Conservation (phyloP, 257 asterid genomes). For the Nemophila menziesii region DNA sequence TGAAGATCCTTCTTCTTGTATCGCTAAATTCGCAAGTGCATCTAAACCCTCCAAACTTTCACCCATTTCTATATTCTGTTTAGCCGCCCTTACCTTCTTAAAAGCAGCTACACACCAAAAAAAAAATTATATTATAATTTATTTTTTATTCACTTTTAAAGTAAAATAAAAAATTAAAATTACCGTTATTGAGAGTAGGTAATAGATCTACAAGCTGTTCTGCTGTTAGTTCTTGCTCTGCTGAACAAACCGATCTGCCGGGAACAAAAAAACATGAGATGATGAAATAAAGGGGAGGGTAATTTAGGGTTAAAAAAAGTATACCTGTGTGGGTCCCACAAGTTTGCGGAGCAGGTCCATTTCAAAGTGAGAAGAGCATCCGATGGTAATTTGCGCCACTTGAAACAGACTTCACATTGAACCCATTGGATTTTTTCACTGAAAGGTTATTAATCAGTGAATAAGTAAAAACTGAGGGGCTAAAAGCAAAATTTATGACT, state of each 20-base stretch:
- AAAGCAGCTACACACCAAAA: conserved; percentile 44
- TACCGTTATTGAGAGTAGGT: conserved; percentile 37
- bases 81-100: conserved; percentile 26
- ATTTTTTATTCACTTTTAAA: too few relatives aligned
- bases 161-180: neutral
- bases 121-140: too few relatives aligned
- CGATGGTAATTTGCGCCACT: conserved; percentile 85
- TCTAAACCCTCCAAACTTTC: conserved; percentile 60
- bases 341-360: conserved; percentile 74
- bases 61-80: conserved; percentile 23
- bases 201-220: conserved; percentile 49
- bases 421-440: conserved; percentile 67
- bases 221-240: conserved; percentile 47
- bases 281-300: too few relatives aligned
- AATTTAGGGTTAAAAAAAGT: too few relatives aligned
- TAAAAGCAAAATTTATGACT: neutral
- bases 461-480: neutral
- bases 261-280: too few relatives aligned
- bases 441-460: conserved; percentile 9
- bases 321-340: conserved; percentile 64
- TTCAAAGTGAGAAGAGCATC: conserved; percentile 57
- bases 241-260: conserved; percentile 63
- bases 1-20: conserved; percentile 39
- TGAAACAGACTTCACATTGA: conserved; percentile 84
- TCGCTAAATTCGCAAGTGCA: conserved; percentile 54